phyloP scores from a whole-genome alignment of 768 basidiomycete genomes.

The Podaxis pistillaris region DNA sequence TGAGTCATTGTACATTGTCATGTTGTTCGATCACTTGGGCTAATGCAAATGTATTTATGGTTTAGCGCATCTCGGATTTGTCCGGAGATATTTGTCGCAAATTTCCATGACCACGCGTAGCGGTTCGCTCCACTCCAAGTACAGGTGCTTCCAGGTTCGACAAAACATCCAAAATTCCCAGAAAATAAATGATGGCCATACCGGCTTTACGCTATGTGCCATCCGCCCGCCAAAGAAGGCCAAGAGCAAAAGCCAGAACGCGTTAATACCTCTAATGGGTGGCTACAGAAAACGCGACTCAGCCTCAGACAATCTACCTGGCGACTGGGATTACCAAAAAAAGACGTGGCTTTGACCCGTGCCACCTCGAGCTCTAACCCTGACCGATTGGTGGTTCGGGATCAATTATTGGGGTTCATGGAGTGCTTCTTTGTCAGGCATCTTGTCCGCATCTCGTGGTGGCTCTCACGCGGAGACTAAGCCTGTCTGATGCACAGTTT shows the following conservation, averaged over 20 bases:
- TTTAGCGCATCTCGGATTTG: not conserved
- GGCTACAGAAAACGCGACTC: not conserved
- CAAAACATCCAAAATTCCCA: not conserved
- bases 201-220: too few species aligned
- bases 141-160: not conserved
- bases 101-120: not conserved
- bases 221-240: too few species aligned
- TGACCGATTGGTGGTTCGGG: not conserved
- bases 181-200: not conserved
- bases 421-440: conserved; percentile 1
- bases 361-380: not conserved
- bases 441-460: not conserved
- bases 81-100: not conserved
- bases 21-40: not conserved
- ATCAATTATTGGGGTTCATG: not conserved
- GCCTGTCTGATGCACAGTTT: not conserved
- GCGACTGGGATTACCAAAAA: not conserved
- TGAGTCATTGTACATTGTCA: not conserved
- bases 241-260: too few species aligned
- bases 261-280: not conserved
- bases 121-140: not conserved
- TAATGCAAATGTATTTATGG: not conserved
- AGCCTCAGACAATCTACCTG: not conserved
- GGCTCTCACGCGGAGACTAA: conserved; percentile 13
- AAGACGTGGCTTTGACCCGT: not conserved